Percentiles rank a stretch among this genome's conserved stretches.
These are phyloP conservation scores for Penicillium sclerotigenum DNA, from an alignment of 2,329 filamentous ascomycete genomes.

Conservation along the genomic window DNA sequence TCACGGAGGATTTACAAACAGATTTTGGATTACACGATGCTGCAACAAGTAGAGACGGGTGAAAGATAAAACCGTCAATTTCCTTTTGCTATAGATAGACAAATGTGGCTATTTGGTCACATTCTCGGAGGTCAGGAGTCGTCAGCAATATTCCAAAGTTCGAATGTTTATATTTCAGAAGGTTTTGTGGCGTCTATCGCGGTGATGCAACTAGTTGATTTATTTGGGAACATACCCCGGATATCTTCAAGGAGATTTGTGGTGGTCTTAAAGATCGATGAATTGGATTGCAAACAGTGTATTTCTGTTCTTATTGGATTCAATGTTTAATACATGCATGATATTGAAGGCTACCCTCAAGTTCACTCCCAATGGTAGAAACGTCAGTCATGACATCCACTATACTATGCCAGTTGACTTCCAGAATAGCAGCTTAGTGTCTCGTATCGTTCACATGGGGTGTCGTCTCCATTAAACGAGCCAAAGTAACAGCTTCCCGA, in stretches of 20 bases:
- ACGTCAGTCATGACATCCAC: too few relatives aligned
- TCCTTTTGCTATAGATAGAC: neutral
- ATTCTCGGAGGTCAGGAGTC: neutral
- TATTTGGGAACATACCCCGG: neutral
- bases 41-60: neutral
- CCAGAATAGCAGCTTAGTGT: conserved; percentile 5
- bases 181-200: conserved; percentile 10
- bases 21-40: conserved; percentile 48
- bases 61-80: neutral
- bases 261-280: neutral
- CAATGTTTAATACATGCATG: neutral
- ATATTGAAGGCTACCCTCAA: neutral
- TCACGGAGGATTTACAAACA: neutral
- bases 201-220: conserved; percentile 8
- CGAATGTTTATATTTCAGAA: neutral
- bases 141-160: neutral
- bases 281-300: neutral
- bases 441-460: conserved; percentile 26
- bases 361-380: neutral
- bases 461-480: conserved; percentile 49
- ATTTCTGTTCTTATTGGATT: neutral
- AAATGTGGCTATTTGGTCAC: neutral
- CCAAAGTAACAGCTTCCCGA: conserved; percentile 58
- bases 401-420: too few relatives aligned
- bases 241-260: conserved; percentile 1